phyloP scores from a whole-genome alignment of 2,329 filamentous ascomycete genomes.

The Endoconidiophora polonica region DNA sequence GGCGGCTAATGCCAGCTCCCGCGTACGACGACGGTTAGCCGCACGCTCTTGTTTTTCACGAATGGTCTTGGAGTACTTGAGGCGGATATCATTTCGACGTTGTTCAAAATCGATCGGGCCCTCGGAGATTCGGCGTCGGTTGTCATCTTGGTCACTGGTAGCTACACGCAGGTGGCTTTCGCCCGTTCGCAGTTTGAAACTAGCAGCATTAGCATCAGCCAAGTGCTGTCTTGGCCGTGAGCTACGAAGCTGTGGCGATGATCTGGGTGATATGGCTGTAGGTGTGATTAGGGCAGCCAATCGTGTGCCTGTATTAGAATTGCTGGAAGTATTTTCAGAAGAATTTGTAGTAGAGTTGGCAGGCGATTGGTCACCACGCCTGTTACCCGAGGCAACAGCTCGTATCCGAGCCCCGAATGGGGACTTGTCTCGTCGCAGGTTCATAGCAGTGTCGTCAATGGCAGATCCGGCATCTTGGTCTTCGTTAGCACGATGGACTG shows the following conservation, averaged over 20 bases:
- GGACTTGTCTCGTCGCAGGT: conserved; percentile 3
- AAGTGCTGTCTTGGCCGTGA: conserved; percentile 69
- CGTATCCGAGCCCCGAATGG: conserved; percentile 23
- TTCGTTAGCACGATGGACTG: not conserved
- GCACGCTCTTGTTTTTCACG: conserved; percentile 37
- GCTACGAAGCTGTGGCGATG: conserved; percentile 64
- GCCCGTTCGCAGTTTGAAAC: conserved; percentile 47
- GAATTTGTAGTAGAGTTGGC: conserved; percentile 18
- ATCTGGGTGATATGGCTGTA: conserved; percentile 43
- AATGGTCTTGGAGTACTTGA: conserved; percentile 73
- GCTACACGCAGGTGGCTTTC: conserved; percentile 29
- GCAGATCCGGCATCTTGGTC: not conserved
- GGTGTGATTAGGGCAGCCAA: conserved; percentile 58
- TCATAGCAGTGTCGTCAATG: not conserved
- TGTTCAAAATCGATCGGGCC: conserved; percentile 74
- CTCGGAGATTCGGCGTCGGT: conserved; percentile 39
- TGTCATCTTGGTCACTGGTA: conserved; percentile 9
- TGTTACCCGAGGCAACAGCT: conserved; percentile 23
- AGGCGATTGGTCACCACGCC: conserved; percentile 12
- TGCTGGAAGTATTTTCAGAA: conserved; percentile 15
- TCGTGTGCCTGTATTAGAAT: conserved; percentile 33
- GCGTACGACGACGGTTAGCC: conserved; percentile 33
- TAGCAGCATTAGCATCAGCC: conserved; percentile 52
- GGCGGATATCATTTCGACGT: conserved; percentile 63
- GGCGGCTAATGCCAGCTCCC: conserved; percentile 26